Evolutionary conservation across 192 early-diverging fungal species (phyloP), one percentile per base, ranked within the genome.

Genomic region (Coemansia pectinata): DNA sequence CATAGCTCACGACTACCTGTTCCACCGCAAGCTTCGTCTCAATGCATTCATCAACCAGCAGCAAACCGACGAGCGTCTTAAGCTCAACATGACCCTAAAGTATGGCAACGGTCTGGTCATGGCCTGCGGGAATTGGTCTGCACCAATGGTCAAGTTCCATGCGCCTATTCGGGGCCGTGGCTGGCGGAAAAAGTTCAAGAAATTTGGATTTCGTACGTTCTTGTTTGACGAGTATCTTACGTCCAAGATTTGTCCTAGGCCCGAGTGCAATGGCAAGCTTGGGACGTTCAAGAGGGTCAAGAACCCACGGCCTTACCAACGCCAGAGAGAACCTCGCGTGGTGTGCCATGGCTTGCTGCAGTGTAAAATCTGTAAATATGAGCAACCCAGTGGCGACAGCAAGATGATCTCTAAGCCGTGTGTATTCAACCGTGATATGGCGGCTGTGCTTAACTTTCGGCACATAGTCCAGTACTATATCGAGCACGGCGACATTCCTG

Each of bases 161-260:
- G 44, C 59, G 55, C 64, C 64, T 1, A 66, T 73, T 21, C 50
- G 63, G 8, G 71, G 64, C 25, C 39, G 40, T 4, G 64, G 66
- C 50, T n/a, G 53, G 41, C 53, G 63, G 0, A n/a, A 31, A 1
- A 66, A 65, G 71, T 45, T 72, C 4, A 50, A 48, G 27, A 2
- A 21, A 2, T 53, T 66, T 29, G 71, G 63, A 0, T 45, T 72
- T 11, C 29, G 5, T 2, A 63, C 66, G 14, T 72, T 50, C 25
- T 63, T 65, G 17, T 15, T 72, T 17, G 53, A 72, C 45, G 55
- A 72, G 57, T 59, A 38, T 34, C 19, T 31, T 7, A 65, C 71
- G 27, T 72, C 71, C 11, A 47, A 25, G 40, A 17, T 48, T 25
- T 66, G 71, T 29, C 71, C 71, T 0, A 1, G 1, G 25, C 25